These are phyloP conservation scores for Termitomyces sp. DNA, from an alignment of 768 basidiomycete species.

Conservation along the genomic window DNA sequence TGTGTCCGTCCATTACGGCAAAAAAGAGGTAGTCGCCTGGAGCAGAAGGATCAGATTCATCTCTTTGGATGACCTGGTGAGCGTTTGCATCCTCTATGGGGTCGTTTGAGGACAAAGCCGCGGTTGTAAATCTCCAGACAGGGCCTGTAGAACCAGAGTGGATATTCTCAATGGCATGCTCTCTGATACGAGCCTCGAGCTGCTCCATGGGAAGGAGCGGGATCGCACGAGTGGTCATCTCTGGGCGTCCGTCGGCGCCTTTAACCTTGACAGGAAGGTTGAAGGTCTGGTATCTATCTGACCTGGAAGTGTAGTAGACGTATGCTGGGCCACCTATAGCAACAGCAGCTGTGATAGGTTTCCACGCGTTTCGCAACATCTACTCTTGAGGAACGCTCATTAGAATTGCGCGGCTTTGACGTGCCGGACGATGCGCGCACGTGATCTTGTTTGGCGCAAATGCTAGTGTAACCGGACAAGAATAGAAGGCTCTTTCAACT, in stretches of 20 bases:
- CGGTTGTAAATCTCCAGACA: conserved; percentile 74
- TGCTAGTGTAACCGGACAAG: not conserved
- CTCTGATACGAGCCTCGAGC: conserved; percentile 53
- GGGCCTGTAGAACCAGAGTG: conserved; percentile 47
- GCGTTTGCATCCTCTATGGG: conserved; percentile 90
- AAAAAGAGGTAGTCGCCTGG: conserved; percentile 80
- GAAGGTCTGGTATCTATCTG: conserved; percentile 45
- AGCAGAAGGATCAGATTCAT: conserved; percentile 50
- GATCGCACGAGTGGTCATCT: conserved; percentile 47
- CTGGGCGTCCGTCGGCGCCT: conserved; percentile 54
- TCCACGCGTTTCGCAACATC: conserved; percentile 69
- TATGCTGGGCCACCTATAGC: conserved; percentile 56
- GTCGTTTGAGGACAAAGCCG: conserved; percentile 77
- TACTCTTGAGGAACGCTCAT: conserved; percentile 1
- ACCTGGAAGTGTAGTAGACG: conserved; percentile 44
- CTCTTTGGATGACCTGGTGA: conserved; percentile 59
- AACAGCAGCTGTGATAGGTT: conserved; percentile 54
- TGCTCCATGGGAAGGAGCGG: conserved; percentile 50
- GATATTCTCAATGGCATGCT: conserved; percentile 42
- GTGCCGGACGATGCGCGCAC: not conserved
- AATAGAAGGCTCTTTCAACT: not conserved
- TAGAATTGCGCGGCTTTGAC: not conserved
- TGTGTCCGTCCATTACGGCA: conserved; percentile 88
- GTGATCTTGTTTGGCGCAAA: conserved; percentile 3
- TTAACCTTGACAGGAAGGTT: conserved; percentile 49